Evolutionary conservation across 2,329 filamentous ascomycete genomes (phyloP).

Genomic region (Corynespora cassiicola): DNA sequence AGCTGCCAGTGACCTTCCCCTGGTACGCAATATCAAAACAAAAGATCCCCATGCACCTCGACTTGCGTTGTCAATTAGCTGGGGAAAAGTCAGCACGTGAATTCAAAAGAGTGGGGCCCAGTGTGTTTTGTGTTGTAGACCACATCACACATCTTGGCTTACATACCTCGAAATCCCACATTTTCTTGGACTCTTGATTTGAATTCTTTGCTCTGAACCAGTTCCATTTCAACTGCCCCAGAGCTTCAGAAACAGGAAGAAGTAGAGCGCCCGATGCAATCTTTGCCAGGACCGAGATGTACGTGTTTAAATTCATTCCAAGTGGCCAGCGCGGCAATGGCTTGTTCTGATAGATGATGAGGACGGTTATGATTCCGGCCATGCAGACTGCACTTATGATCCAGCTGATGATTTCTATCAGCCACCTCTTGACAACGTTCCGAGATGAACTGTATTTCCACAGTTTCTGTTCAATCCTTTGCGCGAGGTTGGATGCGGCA

Average conservation of each 20-base stretch:
- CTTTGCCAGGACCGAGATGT: conserved; percentile 20
- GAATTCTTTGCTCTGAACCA: conserved; percentile 22
- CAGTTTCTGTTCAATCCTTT: conserved; percentile 18
- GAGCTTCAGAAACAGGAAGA: conserved; percentile 27
- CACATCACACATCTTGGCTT: no score
- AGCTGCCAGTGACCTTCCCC: conserved; percentile 19
- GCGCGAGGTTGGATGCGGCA: conserved; percentile 13
- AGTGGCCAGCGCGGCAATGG: conserved; percentile 6
- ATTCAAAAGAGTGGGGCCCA: no score
- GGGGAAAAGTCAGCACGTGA: no score
- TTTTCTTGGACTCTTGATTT: conserved; percentile 15
- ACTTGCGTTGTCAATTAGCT: conserved; percentile 33
- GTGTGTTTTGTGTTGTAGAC: no score
- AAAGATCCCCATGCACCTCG: conserved; percentile 18
- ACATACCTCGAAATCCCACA: conserved; percentile 42
- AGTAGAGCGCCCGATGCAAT: conserved; percentile 25
- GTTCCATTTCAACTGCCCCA: conserved; percentile 36
- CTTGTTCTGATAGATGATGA: conserved; percentile 2
- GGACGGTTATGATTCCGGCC: conserved; percentile 11
- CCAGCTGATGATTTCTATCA: conserved; percentile 21
- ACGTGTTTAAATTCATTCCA: conserved; percentile 16
- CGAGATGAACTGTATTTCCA: conserved; percentile 16
- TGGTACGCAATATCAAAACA: conserved; percentile 19
- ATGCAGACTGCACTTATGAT: conserved; percentile 18
- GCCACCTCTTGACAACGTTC: conserved; percentile 20